Evolutionary conservation across 1,284 basidiomycete species (phyloP), one percentile per base, ranked within the genome.

Genomic region (Exsudoporus floridanus): DNA sequence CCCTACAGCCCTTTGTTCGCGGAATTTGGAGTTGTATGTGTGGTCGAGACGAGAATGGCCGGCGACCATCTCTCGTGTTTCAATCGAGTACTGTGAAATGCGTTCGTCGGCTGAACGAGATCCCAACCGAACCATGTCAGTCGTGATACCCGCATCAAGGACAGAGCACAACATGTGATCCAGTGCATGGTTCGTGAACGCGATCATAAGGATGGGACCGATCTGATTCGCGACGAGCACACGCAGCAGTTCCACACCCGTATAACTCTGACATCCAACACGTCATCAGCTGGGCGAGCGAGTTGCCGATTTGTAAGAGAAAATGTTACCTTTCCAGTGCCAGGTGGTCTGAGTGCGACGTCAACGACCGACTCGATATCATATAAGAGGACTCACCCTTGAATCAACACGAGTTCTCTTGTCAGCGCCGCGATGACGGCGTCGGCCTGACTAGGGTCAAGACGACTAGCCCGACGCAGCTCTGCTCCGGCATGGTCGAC

Each of bases 161-260:
- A 88, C 75, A 0, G 80, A 80, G 8, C 73, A 70, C 4, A 90
- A 71, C 66, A 89, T 78, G 54, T 89, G 84, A 54, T 90, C 87
- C 1, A 90, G 73, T 0, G 88, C 86, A 54, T 90, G 88, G 60
- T 90, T 90, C 0, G 88, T 90, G 66, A 82, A 86, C 0, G 84
- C 84, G 41, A 90, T 84, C 73, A 89, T 73, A 14, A 88, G 71
- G 49, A 89, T 81, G 0, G 82, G 85, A 0, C 73, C 70, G 28
- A 79, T 61, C 0, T 68, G 59, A 58, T 80, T 85, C 8, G 67
- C 66, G 12, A 85, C 59, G n/a, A 90, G 73, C 8, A 87, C 78
- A 0, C 83, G 77, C 10, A 90, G 66, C 1, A 90, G 71, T 60
- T 88, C 81, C 4, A 84, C 76, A 0, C 86, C 87, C 0, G 83